A percentile compares a stretch with the other conserved stretches of the same genome.
Evolutionary conservation across 2,329 filamentous ascomycete species (phyloP).

Genomic region (Anisogramma anomala): DNA sequence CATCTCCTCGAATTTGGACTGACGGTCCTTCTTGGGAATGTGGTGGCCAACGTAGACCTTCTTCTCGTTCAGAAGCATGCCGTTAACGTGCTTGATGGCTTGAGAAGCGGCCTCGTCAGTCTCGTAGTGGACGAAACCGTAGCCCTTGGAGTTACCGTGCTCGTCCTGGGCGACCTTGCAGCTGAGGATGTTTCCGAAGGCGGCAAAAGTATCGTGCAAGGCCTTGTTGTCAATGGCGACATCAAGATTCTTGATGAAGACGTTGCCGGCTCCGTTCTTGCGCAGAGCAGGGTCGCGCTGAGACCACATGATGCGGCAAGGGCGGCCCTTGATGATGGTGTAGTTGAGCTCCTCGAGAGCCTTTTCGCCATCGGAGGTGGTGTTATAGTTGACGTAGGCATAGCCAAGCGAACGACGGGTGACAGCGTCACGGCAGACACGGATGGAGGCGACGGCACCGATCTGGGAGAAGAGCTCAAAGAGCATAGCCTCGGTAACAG

Average conservation of each 20-base stretch:
- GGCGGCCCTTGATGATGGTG: slow-evolving; percentile 95
- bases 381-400: slow-evolving; percentile 99
- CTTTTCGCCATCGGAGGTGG: slow-evolving; percentile 89
- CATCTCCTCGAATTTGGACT: slow-evolving; percentile 99
- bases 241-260: slow-evolving; percentile 99
- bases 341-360: slow-evolving; percentile 99
- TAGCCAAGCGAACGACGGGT: slow-evolving; percentile 97
- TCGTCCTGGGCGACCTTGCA: slow-evolving; percentile 99
- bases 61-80: slow-evolving; percentile 99
- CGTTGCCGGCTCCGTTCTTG: slow-evolving; percentile 98
- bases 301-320: slow-evolving; percentile 99
- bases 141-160: slow-evolving; percentile 92
- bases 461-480: slow-evolving; percentile 99
- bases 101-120: slow-evolving; percentile 93
- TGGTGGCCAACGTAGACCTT: slow-evolving; percentile 99
- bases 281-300: slow-evolving; percentile 97
- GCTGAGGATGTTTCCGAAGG: slow-evolving; percentile 97
- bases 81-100: slow-evolving; percentile 99
- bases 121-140: slow-evolving; percentile 99
- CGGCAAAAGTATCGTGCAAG: slow-evolving; percentile 96
- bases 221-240: slow-evolving; percentile 99
- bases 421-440: slow-evolving; percentile 97
- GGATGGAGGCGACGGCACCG: slow-evolving; percentile 95
- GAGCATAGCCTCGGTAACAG: slow-evolving; percentile 98
- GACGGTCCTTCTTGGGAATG: slow-evolving; percentile 99